Base-by-base conservation (phyloP, 495 filamentous ascomycete species). In the Penicillium verhagenii region DNA sequence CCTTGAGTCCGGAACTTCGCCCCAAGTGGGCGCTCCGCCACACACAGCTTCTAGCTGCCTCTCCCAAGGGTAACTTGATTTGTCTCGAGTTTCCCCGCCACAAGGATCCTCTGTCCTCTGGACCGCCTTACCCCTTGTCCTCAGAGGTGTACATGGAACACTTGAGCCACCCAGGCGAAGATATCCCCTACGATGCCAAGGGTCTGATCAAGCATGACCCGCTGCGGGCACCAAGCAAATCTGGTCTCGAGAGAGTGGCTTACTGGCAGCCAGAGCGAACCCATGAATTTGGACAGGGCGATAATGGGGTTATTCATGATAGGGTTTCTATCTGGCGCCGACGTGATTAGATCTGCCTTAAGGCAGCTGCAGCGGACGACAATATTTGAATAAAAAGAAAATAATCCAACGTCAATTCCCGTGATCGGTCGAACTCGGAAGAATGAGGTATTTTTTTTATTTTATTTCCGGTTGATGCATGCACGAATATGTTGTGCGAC, bases 11-110 rank as follows among this genome's bases (percentile, higher is more conserved):
- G 10, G 67, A 70, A 0, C 63, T 86, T 35, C 82, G 91, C 13
- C 80, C 86, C 3, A 61, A 71, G n/a, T 96, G 90, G 90, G 84
- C 87, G 9, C 72, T 76, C 11, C 78, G 85, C 20, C 83, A 89
- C 72, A 72, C 74, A 4, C 71, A 87, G 52, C 79, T 94, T 19
- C 77, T 93, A 25, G 71, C 79, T 47, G 78, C 79, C 6, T 70
- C 73, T 11, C 70, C 69, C 6, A 69, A 68, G n/a, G 84, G 87
- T 18, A 70, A 77, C 28, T 72, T 96, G 43, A 79, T 94, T 38
- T 94, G 91, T 62, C 71, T 94, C 45, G 90, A 96, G 71, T 96
- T 88, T 69, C 90, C 91, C 1, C 81, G 86, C 14, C 79, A 79
- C 57, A 93, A 92, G 69, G 69, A 80, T 28, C 75, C 84, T 3